Percentiles rank a stretch among this genome's conserved stretches.
phyloP scores from a whole-genome alignment of 345 rosid species.

The Punica granatum region DNA sequence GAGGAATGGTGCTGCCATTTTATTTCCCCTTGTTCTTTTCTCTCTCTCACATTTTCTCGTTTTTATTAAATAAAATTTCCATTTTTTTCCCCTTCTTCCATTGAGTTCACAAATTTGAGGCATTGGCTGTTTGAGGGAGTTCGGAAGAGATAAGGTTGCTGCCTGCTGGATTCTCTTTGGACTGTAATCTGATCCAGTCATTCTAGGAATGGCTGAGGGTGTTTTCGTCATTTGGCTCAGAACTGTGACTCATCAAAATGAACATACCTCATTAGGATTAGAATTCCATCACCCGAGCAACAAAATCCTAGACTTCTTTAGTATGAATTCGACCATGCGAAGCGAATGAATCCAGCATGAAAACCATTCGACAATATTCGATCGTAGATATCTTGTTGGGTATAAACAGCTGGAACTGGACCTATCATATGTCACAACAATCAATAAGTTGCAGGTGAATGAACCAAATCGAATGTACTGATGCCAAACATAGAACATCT shows the following conservation, averaged over 20 bases:
- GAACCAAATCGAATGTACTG: too few relatives aligned
- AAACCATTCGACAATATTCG: neutral
- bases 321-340: too few relatives aligned
- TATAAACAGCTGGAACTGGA: too few relatives aligned
- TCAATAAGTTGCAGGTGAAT: too few relatives aligned
- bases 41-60: neutral
- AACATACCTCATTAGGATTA: too few relatives aligned
- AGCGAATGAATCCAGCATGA: neutral
- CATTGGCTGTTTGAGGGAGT: constrained; percentile 11
- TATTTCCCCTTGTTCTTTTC: neutral
- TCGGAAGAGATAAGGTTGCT: constrained; percentile 38
- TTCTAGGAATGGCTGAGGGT: constrained; percentile 15
- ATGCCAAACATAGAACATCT: too few relatives aligned
- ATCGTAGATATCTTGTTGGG: neutral
- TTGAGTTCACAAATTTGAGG: constrained; percentile 22
- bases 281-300: too few relatives aligned
- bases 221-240: constrained; percentile 16
- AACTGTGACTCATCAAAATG: too few relatives aligned
- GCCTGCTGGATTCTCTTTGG: constrained; percentile 16
- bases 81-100: constrained; percentile 13
- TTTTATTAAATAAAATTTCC: neutral
- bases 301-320: too few relatives aligned
- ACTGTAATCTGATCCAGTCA: constrained; percentile 28
- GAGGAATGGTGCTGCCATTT: constrained; percentile 48
- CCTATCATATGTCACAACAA: too few relatives aligned